Conservation (phyloP, 2,329 filamentous ascomycete genomes). For the Pseudogymnoascus sp. region DNA sequence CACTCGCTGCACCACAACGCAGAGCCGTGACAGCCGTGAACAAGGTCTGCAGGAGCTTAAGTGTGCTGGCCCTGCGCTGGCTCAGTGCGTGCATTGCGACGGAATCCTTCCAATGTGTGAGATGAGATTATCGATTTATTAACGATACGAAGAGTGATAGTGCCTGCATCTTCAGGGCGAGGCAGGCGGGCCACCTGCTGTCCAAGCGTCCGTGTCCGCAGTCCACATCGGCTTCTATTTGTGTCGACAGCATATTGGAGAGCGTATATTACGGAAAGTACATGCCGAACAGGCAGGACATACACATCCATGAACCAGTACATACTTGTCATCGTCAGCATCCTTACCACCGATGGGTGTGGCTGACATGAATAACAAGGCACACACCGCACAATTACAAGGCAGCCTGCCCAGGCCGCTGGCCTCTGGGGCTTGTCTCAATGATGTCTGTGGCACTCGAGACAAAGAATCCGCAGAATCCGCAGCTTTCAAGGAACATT, state of each 20-base stretch:
- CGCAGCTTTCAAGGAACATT: background rate
- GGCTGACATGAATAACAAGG: background rate
- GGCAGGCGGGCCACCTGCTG: background rate
- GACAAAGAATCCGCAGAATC: background rate
- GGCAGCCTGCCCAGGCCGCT: background rate
- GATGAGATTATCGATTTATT: background rate
- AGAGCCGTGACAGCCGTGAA: background rate
- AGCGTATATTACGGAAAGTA: background rate
- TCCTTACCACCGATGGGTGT: background rate
- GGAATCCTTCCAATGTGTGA: background rate
- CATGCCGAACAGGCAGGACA: background rate
- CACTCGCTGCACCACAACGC: background rate
- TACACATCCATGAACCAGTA: background rate
- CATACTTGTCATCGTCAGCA: background rate
- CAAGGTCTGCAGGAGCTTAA: background rate
- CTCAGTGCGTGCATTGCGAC: background rate
- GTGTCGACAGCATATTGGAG: constrained; percentile 7
- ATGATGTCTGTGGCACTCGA: constrained; percentile 6
- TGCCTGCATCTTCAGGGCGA: background rate
- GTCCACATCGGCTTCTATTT: background rate
- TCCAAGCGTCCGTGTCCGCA: background rate
- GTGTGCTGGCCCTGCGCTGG: constrained; percentile 3
- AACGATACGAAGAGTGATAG: background rate
- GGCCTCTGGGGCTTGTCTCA: background rate
- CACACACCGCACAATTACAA: constrained; percentile 6